Percentiles rank a stretch among this genome's conserved stretches.
Evolutionary conservation across 2,329 filamentous ascomycete species (phyloP).

Genomic region (Trichoderma arundinaceum): DNA sequence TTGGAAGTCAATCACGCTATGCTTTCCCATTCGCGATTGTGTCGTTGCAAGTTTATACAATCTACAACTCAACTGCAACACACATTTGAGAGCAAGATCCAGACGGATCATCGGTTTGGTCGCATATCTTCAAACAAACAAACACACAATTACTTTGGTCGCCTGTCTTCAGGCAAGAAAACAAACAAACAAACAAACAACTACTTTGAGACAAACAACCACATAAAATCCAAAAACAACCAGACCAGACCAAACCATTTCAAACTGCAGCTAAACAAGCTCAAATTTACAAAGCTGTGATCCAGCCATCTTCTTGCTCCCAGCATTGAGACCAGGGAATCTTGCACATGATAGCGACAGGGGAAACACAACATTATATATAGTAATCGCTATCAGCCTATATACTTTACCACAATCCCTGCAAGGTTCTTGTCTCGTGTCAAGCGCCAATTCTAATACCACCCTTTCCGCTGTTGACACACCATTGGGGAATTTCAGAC

Average conservation of each 20-base stretch:
- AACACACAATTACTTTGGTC: background rate
- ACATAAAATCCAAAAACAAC: background rate
- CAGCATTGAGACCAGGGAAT: background rate
- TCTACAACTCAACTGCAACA: background rate
- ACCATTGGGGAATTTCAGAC: constrained; percentile 1
- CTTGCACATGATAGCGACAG: constrained; percentile 10
- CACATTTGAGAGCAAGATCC: constrained; percentile 3
- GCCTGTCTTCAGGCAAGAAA: background rate
- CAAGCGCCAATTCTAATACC: background rate
- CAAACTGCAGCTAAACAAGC: background rate
- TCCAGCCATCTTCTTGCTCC: background rate
- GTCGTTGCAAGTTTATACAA: background rate
- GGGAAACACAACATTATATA: constrained; percentile 2
- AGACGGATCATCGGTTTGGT: constrained; percentile 10
- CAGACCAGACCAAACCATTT: background rate
- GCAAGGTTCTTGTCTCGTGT: constrained; percentile 1
- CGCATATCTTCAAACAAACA: background rate
- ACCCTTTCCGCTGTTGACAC: background rate
- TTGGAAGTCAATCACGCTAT: background rate
- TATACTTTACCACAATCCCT: background rate
- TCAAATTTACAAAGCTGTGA: constrained; percentile 8
- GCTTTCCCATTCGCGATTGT: background rate
- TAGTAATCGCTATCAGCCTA: background rate
- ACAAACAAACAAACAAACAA: constrained; percentile 5
- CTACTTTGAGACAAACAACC: background rate